Conservation (phyloP, 495 filamentous ascomycete species). For the Parathielavia appendiculata region DNA sequence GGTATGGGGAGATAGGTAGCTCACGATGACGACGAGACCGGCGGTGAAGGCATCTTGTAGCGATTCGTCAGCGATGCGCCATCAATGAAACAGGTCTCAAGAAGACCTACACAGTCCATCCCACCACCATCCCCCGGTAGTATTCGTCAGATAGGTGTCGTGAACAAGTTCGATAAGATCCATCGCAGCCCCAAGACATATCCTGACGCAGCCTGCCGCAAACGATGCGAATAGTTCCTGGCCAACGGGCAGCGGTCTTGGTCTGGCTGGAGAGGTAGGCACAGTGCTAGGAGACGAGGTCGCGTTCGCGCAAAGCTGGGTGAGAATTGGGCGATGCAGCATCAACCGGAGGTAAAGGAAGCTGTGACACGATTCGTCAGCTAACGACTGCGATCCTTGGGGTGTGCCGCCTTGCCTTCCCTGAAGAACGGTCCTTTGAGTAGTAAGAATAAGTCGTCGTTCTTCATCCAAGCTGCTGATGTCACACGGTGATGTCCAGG, state of each 20-base stretch:
- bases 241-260: conserved; percentile 10
- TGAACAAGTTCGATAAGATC: conserved; percentile 39
- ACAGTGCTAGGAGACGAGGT: conserved; percentile 6
- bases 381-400: neutral
- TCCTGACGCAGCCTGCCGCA: conserved; percentile 34
- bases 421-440: conserved; percentile 41
- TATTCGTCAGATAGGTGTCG: conserved; percentile 35
- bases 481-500: conserved; percentile 31
- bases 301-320: conserved; percentile 39
- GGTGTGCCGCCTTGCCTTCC: conserved; percentile 32
- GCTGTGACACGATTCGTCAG: conserved; percentile 23
- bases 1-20: conserved; percentile 13
- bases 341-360: conserved; percentile 43
- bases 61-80: no score
- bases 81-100: no score
- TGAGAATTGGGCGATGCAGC: conserved; percentile 46
- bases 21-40: conserved; percentile 37
- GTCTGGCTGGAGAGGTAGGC: conserved; percentile 2
- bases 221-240: conserved; percentile 37
- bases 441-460: conserved; percentile 26
- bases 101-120: conserved; percentile 41
- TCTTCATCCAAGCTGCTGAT: conserved; percentile 14
- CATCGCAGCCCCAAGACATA: conserved; percentile 39
- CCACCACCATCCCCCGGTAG: conserved; percentile 47
- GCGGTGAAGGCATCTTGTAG: conserved; percentile 42